phyloP scores from a whole-genome alignment of 1,284 basidiomycete genomes.

The Trametes sp. region DNA sequence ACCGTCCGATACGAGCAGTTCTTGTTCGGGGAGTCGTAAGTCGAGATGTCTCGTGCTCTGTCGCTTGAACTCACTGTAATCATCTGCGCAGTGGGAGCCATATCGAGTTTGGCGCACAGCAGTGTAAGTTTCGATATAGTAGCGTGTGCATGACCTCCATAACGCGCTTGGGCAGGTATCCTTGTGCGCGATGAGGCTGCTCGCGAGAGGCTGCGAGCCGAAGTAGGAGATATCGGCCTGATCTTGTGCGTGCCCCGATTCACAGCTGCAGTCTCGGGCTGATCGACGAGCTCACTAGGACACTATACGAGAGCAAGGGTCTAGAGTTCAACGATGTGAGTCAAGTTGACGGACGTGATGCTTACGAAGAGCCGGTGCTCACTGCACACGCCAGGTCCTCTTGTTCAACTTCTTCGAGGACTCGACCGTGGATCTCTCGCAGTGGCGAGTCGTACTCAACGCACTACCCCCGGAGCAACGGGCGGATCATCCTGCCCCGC shows the following conservation, averaged over 20 bases:
- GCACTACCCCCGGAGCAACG: conserved; percentile 36
- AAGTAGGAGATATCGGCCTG: conserved; percentile 66
- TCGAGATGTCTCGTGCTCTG: conserved; percentile 50
- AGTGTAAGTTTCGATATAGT: conserved; percentile 51
- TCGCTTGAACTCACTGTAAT: not conserved
- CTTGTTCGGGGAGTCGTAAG: conserved; percentile 55
- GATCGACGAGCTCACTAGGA: conserved; percentile 49
- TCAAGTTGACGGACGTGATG: not conserved
- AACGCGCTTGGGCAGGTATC: conserved; percentile 55
- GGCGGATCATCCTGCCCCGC: conserved; percentile 46
- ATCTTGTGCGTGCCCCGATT: conserved; percentile 59
- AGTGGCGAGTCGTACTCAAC: conserved; percentile 71
- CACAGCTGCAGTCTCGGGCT: conserved; percentile 54
- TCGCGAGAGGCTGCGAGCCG: conserved; percentile 53
- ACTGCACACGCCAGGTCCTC: conserved; percentile 56
- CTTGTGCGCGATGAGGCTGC: conserved; percentile 70
- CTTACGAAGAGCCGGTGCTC: not conserved
- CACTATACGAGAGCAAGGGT: conserved; percentile 78
- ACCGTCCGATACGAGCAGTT: conserved; percentile 64
- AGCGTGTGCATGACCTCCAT: too few relatives aligned
- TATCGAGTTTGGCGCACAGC: conserved; percentile 73
- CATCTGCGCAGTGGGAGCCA: conserved; percentile 48
- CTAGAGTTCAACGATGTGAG: conserved; percentile 76
- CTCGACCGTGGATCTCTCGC: conserved; percentile 54
- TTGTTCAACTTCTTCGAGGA: conserved; percentile 78